Evolutionary conservation across 2,329 filamentous ascomycete species (phyloP).

Genomic region (Botrytis medusae): DNA sequence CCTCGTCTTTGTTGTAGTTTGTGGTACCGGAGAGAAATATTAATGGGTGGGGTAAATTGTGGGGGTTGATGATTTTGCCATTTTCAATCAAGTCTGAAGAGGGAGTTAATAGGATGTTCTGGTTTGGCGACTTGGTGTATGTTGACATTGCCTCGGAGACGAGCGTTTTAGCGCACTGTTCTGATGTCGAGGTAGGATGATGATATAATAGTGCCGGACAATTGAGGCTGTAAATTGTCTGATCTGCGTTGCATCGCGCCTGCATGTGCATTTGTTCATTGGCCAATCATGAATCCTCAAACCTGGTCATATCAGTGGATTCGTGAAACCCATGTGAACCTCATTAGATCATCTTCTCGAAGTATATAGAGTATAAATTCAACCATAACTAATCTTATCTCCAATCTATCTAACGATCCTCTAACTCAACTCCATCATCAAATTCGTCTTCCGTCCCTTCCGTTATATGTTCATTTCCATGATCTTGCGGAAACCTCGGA

Average conservation of each 20-base stretch:
- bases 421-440: constrained; percentile 49
- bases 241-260: background rate
- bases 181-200: constrained; percentile 90
- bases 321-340: background rate
- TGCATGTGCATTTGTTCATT: background rate
- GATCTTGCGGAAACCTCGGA: constrained; percentile 21
- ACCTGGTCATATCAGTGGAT: background rate
- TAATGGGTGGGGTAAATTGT: constrained; percentile 45
- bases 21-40: constrained; percentile 63
- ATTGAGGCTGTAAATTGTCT: background rate
- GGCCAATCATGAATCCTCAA: background rate
- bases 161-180: constrained; percentile 42
- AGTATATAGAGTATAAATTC: background rate
- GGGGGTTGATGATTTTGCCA: constrained; percentile 81
- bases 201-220: constrained; percentile 73
- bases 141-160: constrained; percentile 66
- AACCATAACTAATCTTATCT: background rate
- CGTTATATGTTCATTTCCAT: constrained; percentile 44
- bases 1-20: constrained; percentile 28
- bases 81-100: constrained; percentile 89
- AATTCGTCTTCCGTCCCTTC: constrained; percentile 52
- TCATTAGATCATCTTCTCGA: background rate
- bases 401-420: constrained; percentile 33
- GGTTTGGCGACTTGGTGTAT: background rate
- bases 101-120: constrained; percentile 62